Evolutionary conservation across 83 land plant species (phyloP).

Genomic region (Picea mariana): DNA sequence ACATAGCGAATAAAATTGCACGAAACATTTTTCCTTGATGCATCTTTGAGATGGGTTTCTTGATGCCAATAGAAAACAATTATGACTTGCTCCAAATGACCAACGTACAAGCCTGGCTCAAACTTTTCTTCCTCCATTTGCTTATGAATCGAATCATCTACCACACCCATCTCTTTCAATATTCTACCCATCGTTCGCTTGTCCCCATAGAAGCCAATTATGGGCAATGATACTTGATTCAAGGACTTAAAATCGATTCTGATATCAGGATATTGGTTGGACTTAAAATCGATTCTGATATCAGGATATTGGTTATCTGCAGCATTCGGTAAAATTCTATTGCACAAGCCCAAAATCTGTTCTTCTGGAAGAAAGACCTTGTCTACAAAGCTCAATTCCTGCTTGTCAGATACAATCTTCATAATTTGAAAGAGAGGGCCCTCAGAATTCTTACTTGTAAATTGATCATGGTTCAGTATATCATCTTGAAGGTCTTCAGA

Average conservation of each 20-base stretch:
- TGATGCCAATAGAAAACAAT: too few relatives aligned
- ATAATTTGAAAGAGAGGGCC: neutral
- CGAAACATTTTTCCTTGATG: conserved; percentile 25
- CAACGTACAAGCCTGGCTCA: conserved; percentile 2
- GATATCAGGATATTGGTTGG: too few relatives aligned
- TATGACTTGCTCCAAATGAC: too few relatives aligned
- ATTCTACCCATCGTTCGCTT: neutral
- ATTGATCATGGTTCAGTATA: neutral
- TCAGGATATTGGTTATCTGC: neutral
- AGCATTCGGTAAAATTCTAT: neutral
- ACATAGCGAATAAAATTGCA: conserved; percentile 27
- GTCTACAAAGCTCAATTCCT: neutral
- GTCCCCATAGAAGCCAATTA: too few relatives aligned
- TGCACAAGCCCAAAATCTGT: neutral
- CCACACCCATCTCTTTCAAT: too few relatives aligned
- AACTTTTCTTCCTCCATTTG: neutral
- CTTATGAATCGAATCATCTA: neutral
- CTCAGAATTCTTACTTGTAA: neutral
- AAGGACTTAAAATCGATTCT: neutral
- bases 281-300: neutral
- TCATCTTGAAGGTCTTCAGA: neutral
- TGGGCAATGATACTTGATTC: neutral
- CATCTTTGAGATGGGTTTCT: neutral
- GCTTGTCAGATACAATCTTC: too few relatives aligned
- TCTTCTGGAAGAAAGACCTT: too few relatives aligned